A percentile compares a stretch with the other conserved stretches of the same genome.
Conservation (phyloP, 345 rosid genomes). For the Jatropha curcas region DNA sequence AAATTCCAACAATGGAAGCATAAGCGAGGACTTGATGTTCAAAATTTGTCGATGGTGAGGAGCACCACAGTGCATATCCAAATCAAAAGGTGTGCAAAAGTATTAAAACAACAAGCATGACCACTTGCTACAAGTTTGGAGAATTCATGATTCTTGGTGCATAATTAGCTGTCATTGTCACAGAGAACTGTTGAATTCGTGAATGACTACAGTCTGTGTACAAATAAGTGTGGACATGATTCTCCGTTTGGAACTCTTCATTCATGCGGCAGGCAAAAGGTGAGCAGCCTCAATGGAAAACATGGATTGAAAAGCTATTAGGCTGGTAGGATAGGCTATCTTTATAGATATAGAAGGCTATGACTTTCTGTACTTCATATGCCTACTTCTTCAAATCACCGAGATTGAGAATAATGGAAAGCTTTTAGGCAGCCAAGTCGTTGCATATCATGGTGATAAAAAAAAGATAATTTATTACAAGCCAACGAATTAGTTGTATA, state of each 20-base stretch:
- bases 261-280: neutral
- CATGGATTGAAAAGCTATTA: too few species aligned
- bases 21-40: neutral
- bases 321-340: too few species aligned
- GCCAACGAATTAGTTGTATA: neutral
- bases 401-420: neutral
- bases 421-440: neutral
- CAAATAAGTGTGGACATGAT: neutral
- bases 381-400: too few species aligned
- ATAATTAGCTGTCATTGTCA: neutral
- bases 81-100: neutral
- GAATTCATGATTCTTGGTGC: neutral
- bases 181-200: neutral
- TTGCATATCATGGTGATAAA: neutral
- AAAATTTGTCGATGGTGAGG: neutral
- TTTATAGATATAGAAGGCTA: too few species aligned
- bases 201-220: neutral
- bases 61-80: neutral
- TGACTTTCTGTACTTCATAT: too few species aligned
- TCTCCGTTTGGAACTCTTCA: neutral
- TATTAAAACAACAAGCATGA: neutral
- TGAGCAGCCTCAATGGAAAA: too few species aligned
- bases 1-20: constrained; percentile 1
- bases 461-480: neutral
- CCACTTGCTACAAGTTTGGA: neutral